These are phyloP conservation scores for Acarospora socialis DNA, from an alignment of 2,329 filamentous ascomycete genomes.

Conservation along the genomic window DNA sequence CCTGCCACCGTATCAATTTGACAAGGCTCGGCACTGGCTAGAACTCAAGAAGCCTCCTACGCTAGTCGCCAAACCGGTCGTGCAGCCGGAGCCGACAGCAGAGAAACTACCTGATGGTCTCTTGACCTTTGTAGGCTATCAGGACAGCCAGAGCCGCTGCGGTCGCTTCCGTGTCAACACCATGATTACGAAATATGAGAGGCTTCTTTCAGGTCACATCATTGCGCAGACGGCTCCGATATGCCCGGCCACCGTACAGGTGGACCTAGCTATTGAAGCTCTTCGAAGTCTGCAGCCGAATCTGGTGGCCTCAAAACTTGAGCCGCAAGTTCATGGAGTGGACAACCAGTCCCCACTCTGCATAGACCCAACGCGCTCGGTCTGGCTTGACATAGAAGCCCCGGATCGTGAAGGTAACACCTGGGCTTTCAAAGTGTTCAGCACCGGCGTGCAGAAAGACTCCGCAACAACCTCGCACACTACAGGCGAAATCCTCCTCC, in stretches of 20 bases:
- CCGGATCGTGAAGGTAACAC: slow-evolving; percentile 7
- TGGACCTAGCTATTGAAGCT: slow-evolving; percentile 23
- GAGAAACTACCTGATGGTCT: slow-evolving; percentile 14
- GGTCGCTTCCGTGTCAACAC: slow-evolving; percentile 32
- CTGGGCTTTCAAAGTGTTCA: slow-evolving; percentile 21
- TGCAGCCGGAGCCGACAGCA: slow-evolving; percentile 1
- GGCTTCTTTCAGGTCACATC: slow-evolving; percentile 25
- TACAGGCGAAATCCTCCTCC: slow-evolving; percentile 17
- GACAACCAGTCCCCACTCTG: slow-evolving; percentile 22
- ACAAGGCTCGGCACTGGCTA: slow-evolving; percentile 27
- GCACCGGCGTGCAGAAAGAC: slow-evolving; percentile 2
- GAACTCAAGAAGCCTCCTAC: slow-evolving; percentile 16
- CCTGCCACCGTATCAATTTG: slow-evolving; percentile 32
- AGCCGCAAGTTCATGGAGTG: slow-evolving; percentile 21
- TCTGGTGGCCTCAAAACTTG: slow-evolving; percentile 7
- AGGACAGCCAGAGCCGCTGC: slow-evolving; percentile 10
- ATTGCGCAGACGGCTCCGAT: slow-evolving; percentile 27
- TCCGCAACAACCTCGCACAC: slow-evolving; percentile 15
- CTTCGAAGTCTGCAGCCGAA: slow-evolving; percentile 21
- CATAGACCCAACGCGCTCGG: slow-evolving; percentile 17
- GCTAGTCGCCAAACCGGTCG: not conserved
- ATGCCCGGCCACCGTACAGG: slow-evolving; percentile 26
- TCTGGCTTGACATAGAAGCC: slow-evolving; percentile 20
- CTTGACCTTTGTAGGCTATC: slow-evolving; percentile 20
- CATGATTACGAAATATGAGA: slow-evolving; percentile 20